Conservation (phyloP, 768 basidiomycete species). For the Porpolomopsis calyptriformis region DNA sequence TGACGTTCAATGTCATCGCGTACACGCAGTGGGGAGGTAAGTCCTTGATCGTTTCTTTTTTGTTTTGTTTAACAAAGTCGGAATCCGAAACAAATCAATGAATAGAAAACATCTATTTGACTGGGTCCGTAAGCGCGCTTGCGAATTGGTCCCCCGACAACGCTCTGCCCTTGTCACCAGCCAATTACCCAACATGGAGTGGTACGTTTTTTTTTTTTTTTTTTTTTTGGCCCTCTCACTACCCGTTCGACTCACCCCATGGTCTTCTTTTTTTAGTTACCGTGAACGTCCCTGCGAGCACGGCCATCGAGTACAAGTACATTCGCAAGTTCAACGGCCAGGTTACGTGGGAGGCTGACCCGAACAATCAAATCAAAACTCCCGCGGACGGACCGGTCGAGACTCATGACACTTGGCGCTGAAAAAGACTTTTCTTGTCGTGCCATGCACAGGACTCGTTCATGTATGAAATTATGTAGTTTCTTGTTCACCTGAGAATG, state of each 20-base stretch:
- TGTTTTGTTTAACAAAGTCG: no score
- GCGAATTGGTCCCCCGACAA: slow-evolving; percentile 49
- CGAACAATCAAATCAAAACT: slow-evolving; percentile 45
- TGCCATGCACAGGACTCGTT: no score
- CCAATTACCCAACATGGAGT: slow-evolving; percentile 58
- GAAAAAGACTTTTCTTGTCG: no score
- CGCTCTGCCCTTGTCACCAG: slow-evolving; percentile 44
- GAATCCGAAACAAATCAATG: no score
- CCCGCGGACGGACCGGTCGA: slow-evolving; percentile 30
- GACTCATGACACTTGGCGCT: slow-evolving; percentile 31
- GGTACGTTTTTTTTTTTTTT: slow-evolving; percentile 31
- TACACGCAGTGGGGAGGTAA: slow-evolving; percentile 50
- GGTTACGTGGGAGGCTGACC: slow-evolving; percentile 61
- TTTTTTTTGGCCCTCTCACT: no score
- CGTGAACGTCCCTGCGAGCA: slow-evolving; percentile 45
- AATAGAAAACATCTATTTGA: slow-evolving; percentile 59
- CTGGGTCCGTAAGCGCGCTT: slow-evolving; percentile 47
- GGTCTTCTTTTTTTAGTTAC: slow-evolving; percentile 34
- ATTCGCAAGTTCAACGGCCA: slow-evolving; percentile 44
- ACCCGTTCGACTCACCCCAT: neutral
- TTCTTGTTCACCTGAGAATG: no score
- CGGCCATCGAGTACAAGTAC: slow-evolving; percentile 60
- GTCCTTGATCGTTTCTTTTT: slow-evolving; percentile 12
- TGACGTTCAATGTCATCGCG: slow-evolving; percentile 57
- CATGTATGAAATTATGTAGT: no score